Base-by-base conservation (phyloP, 768 basidiomycete species). In the Hericium rajendrae region DNA sequence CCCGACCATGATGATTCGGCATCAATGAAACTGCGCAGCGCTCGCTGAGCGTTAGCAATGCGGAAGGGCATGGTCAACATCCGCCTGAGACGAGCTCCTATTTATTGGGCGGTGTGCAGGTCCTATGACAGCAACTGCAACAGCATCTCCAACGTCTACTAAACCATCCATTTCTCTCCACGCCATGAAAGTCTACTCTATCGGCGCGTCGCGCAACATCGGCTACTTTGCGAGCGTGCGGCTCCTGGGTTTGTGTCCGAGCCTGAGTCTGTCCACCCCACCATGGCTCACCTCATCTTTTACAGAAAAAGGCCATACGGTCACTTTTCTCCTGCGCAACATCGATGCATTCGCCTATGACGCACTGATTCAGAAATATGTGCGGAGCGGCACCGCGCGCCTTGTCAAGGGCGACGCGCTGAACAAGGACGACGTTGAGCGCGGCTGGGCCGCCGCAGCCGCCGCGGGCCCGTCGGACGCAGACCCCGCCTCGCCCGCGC, bases 351-450 rank as follows among this genome's bases (percentile, higher is more conserved):
- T 88, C 60, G 82, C 85, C 48, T 59, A 69, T 6, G 80, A 88
- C 60, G 70, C 72, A 20, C 62, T 60, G 2, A 77, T 88, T n/a
- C 78, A 86, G 60, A 58, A 61, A 10, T 77, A 79, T 64, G 63
- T 87, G 51, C 66, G 72, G 50, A 63, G 72, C 0, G 83, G 83
- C 4, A 75, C 74, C 54, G 86, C 80, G 1, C 74, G 68, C 11
- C 68, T 87, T 6, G 63, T 84, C 10, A 73, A 81, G 59, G 86
- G 86, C 5, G 84, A 88, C 61, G 85, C 81, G 0, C 72, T 83
- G 6, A 71, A 75, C 38, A 66, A 73, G 55, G 73, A 71, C 0
- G 82, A 86, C 59, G 76, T 85, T 52, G 57, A 72, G 58, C 70
- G 67, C 16, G 82, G 74, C 2, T 86, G 85, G 83, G 65, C 72